Evolutionary conservation across 257 asterid genomes (phyloP).

Genomic region (Nicotiana knightiana): DNA sequence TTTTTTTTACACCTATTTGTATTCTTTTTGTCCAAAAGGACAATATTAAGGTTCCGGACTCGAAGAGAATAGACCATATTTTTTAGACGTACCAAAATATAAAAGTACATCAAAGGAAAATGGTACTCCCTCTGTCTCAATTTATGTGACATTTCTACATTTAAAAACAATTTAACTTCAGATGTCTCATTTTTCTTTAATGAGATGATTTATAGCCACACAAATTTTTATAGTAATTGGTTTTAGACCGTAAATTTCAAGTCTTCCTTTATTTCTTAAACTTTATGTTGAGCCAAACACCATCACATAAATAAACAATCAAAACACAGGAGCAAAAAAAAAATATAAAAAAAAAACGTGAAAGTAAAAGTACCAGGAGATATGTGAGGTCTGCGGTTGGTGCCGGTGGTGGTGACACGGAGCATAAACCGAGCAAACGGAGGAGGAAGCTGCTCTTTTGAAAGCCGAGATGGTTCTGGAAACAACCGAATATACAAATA

Average conservation of each 20-base stretch:
- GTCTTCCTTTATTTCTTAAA: too few relatives aligned
- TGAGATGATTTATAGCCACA: too few relatives aligned
- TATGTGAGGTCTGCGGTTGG: slow-evolving; percentile 62
- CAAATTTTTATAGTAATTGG: too few relatives aligned
- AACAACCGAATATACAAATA: slow-evolving; percentile 60
- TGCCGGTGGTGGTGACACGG: slow-evolving; percentile 52
- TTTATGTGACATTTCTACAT: too few relatives aligned
- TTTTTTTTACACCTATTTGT: too few relatives aligned
- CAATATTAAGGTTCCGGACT: too few relatives aligned
- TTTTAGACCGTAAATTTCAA: too few relatives aligned
- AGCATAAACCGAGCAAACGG: slow-evolving; percentile 76
- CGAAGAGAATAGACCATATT: neutral
- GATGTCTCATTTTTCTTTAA: too few relatives aligned
- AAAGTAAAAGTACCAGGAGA: slow-evolving; percentile 49
- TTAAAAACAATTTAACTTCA: too few relatives aligned
- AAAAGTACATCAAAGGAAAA: neutral
- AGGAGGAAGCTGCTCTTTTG: slow-evolving; percentile 94
- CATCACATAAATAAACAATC: neutral
- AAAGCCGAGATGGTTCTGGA: slow-evolving; percentile 67
- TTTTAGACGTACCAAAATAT: neutral
- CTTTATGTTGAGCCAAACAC: too few relatives aligned
- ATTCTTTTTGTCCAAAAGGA: too few relatives aligned
- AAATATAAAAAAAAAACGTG: neutral
- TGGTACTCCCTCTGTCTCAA: too few relatives aligned
- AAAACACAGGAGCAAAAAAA: neutral